Base-by-base conservation (phyloP, 208 protist genomes). In the Leptomonas seymouri region DNA sequence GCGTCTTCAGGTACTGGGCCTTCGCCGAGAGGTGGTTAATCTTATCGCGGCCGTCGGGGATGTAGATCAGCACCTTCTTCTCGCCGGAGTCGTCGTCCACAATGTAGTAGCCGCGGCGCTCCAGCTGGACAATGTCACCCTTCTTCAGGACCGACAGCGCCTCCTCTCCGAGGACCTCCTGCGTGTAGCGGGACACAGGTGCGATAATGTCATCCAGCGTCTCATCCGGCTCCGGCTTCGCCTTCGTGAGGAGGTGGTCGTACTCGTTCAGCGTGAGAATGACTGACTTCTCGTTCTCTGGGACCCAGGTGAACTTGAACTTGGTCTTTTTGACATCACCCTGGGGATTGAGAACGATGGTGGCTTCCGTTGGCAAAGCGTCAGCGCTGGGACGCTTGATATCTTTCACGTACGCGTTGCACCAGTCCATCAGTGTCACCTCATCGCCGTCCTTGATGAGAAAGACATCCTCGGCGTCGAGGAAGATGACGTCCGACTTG, bases 371-470 rank as follows among this genome's bases (percentile, higher is more conserved):
- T 8, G 89, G 84, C 15, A 85, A 58, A 49, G 61, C 78, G 45
- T 71, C 73, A 21, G 74, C 65, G 36, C 64, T 71, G 45, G 74
- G 63, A 12, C 69, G 58, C 60, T 91, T 82, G 58, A 97, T 93
- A 61, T 92, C 80, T 55, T 86, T 85, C 34, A 93, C 81, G 54
- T 95, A 95, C 8, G 90, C 90, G 82, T 99, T 99, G 72, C 98
- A 98, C 98, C 98, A 99, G 76, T 98, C 86, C 97, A 99, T 99
- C 31, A 99, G 86, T 7, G 98, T 99, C 54, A 99, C 87, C 77
- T 99, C 97, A 27, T 99, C 98, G 55, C 91, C 93, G 0, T 95
- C 93, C 50, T 95, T 89, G 49, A 98, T 44, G 50, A 90, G 73
- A 5, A 72, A 82, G 16, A 98, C 97, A 76, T 99, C 99, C 59